phyloP scores from a whole-genome alignment of 1,284 basidiomycete genomes.

The Filobasidium uniguttulatum region DNA sequence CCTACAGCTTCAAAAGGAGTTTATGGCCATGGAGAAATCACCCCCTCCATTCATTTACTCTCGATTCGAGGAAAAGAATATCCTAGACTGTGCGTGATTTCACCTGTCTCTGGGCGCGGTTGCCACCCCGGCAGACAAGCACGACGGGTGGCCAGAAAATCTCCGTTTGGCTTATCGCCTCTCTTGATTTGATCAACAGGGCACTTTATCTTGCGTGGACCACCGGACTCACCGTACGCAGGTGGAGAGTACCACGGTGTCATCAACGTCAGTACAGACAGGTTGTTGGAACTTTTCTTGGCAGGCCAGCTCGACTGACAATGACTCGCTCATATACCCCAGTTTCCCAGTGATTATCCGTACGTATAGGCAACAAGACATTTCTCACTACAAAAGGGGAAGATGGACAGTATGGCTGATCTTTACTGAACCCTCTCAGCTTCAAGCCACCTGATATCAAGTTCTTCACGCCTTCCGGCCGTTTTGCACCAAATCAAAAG shows the following conservation, averaged over 20 bases:
- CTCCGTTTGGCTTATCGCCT: too few species aligned
- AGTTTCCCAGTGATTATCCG: constrained; percentile 84
- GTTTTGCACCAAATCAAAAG: constrained; percentile 84
- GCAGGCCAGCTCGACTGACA: constrained; percentile 41
- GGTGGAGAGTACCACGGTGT: constrained; percentile 80
- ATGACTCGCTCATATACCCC: constrained; percentile 4
- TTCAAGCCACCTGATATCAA: constrained; percentile 95
- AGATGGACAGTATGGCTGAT: constrained; percentile 53
- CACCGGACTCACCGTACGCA: constrained; percentile 79
- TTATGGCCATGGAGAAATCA: constrained; percentile 78
- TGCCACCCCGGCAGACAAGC: not conserved
- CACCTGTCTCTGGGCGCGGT: not conserved
- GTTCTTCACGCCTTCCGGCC: constrained; percentile 88
- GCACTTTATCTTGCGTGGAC: constrained; percentile 89
- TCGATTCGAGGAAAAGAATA: constrained; percentile 88
- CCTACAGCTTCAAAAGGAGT: constrained; percentile 71
- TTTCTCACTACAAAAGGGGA: too few species aligned
- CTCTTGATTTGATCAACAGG: constrained; percentile 41
- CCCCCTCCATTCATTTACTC: constrained; percentile 92
- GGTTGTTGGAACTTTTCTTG: too few species aligned
- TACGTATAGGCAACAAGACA: constrained; percentile 33
- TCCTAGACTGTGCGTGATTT: constrained; percentile 43
- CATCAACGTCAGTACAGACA: constrained; percentile 18
- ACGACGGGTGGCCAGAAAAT: too few species aligned
- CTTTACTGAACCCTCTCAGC: constrained; percentile 55